Conservation (phyloP, 2,329 filamentous ascomycete species). For the Diaporthe ampelina region DNA sequence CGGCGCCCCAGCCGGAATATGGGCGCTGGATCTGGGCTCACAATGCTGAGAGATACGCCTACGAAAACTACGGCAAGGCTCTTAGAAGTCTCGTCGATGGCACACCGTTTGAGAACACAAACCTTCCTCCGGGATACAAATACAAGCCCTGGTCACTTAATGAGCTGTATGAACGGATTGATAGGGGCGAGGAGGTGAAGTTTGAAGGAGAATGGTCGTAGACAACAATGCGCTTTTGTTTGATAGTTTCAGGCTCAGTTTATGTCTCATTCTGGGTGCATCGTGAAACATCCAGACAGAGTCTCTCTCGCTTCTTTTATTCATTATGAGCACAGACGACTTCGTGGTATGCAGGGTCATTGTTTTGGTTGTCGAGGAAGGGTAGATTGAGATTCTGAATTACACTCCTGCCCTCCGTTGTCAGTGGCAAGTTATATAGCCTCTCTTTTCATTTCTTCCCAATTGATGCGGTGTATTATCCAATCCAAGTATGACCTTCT, state of each 20-base stretch:
- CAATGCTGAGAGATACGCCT: conserved; percentile 40
- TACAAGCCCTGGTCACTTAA: conserved; percentile 18
- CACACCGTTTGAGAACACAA: conserved; percentile 12
- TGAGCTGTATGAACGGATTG: conserved; percentile 10
- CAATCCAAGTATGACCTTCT: too few relatives aligned
- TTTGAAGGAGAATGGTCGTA: conserved; percentile 39
- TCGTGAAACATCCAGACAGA: not conserved
- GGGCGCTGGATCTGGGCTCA: conserved; percentile 46
- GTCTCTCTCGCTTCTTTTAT: not conserved
- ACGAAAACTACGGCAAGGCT: conserved; percentile 34
- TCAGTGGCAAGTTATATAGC: too few relatives aligned
- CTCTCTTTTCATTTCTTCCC: too few relatives aligned
- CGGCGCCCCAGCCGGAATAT: conserved; percentile 30
- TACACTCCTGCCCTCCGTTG: too few relatives aligned
- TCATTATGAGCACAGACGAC: too few relatives aligned
- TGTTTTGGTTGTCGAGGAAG: too few relatives aligned
- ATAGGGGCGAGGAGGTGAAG: conserved; percentile 24
- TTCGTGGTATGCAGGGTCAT: too few relatives aligned
- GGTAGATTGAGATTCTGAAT: too few relatives aligned
- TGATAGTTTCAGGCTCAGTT: not conserved
- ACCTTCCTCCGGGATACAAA: conserved; percentile 1
- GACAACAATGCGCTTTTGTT: not conserved
- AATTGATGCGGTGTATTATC: too few relatives aligned
- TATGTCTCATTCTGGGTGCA: not conserved
- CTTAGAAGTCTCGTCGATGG: conserved; percentile 23